Conservation (phyloP, 1,284 basidiomycete genomes). For the Heterobasidion occidentale region DNA sequence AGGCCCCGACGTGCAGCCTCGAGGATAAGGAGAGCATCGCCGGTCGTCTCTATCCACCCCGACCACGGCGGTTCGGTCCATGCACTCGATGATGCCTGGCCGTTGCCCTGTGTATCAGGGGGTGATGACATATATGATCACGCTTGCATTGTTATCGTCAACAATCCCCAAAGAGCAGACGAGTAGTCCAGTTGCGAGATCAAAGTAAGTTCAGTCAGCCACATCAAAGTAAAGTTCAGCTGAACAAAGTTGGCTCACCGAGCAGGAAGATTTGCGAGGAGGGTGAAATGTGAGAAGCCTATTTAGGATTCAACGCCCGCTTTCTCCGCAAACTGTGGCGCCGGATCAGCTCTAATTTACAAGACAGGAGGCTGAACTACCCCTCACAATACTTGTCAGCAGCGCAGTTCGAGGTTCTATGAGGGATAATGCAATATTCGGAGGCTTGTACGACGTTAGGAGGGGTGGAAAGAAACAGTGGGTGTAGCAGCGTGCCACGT, state of each 20-base stretch:
- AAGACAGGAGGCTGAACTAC: neutral
- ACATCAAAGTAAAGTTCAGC: slow-evolving; percentile 40
- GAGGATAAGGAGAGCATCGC: slow-evolving; percentile 92
- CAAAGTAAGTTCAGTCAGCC: slow-evolving; percentile 25
- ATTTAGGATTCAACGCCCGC: slow-evolving; percentile 17
- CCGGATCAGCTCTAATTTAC: neutral
- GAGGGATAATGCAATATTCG: neutral
- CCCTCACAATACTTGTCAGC: neutral
- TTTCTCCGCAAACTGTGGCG: slow-evolving; percentile 10
- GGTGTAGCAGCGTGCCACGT: neutral
- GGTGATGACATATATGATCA: slow-evolving; percentile 10
- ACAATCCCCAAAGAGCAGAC: slow-evolving; percentile 2
- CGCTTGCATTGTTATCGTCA: slow-evolving; percentile 16
- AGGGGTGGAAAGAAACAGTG: neutral
- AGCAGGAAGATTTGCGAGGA: slow-evolving; percentile 36
- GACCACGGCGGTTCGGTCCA: slow-evolving; percentile 84
- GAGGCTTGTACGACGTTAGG: neutral
- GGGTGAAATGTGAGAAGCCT: slow-evolving; percentile 14
- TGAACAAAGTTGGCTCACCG: slow-evolving; percentile 55
- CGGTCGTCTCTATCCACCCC: slow-evolving; percentile 92
- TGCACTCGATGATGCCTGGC: slow-evolving; percentile 26
- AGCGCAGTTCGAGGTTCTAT: neutral
- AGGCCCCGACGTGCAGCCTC: slow-evolving; percentile 87
- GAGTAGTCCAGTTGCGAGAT: slow-evolving; percentile 5
- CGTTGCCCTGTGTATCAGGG: slow-evolving; percentile 7